phyloP scores from a whole-genome alignment of 306 rosid genomes.

The Notholithocarpus densiflorus region DNA sequence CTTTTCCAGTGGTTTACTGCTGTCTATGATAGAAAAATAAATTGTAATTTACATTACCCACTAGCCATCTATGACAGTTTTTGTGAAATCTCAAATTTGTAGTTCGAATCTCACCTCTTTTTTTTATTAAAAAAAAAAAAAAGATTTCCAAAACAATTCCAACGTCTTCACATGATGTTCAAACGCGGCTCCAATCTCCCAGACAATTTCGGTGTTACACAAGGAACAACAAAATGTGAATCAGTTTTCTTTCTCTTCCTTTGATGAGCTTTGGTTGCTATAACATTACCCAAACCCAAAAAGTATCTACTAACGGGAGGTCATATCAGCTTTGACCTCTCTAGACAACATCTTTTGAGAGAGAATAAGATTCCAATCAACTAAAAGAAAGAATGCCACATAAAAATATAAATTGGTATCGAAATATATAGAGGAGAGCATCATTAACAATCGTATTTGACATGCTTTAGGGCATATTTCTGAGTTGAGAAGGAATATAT shows the following conservation, averaged over 20 bases:
- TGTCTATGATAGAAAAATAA: background rate
- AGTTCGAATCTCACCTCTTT: no score
- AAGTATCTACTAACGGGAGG: slow-evolving; percentile 5
- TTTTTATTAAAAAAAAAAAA: no score
- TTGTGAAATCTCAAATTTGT: fast-evolving
- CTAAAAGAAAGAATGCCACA: slow-evolving; percentile 8
- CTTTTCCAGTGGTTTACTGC: background rate
- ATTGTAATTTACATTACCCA: background rate
- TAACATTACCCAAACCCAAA: slow-evolving; percentile 12
- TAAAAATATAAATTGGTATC: slow-evolving; percentile 2
- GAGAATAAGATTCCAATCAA: slow-evolving; percentile 7
- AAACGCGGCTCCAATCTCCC: slow-evolving; percentile 3
- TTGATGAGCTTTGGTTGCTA: slow-evolving; percentile 18
- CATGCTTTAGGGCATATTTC: slow-evolving; percentile 6
- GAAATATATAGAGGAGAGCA: background rate
- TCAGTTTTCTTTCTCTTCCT: slow-evolving; percentile 29
- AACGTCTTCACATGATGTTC: background rate
- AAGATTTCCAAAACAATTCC: background rate
- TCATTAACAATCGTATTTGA: slow-evolving; percentile 17
- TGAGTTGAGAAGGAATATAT: background rate
- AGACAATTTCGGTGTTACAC: slow-evolving; percentile 24
- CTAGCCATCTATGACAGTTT: background rate
- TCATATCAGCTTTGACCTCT: background rate
- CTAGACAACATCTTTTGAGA: background rate
- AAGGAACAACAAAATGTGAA: slow-evolving; percentile 5